Percentiles rank a stretch among this genome's conserved stretches.
Conservation (phyloP, 129 eudicot species). For the Artemisia tridentata region DNA sequence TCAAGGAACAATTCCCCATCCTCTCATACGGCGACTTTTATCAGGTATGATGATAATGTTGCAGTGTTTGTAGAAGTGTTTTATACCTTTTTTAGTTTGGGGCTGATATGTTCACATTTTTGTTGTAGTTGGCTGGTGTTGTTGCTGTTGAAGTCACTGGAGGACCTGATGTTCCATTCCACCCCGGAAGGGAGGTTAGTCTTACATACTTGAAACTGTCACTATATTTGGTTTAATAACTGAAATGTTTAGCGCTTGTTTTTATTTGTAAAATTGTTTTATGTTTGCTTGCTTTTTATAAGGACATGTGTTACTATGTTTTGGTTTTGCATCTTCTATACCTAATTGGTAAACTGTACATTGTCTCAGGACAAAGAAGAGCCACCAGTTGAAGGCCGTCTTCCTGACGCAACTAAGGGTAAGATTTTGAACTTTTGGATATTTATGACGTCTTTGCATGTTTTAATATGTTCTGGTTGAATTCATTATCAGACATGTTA, state of each 20-base stretch:
- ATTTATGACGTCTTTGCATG: background rate
- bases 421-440: background rate
- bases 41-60: slow-evolving; percentile 43
- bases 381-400: slow-evolving; percentile 84
- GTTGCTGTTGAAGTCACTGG: slow-evolving; percentile 91
- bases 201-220: background rate
- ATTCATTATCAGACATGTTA: background rate
- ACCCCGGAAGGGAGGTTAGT: slow-evolving; percentile 81
- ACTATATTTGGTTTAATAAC: background rate
- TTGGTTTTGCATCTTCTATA: background rate
- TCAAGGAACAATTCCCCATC: slow-evolving; percentile 67
- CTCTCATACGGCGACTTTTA: slow-evolving; percentile 77
- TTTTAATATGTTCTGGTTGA: too few relatives aligned
- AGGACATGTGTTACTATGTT: background rate
- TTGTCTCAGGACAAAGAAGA: slow-evolving; percentile 61
- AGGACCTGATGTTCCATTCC: slow-evolving; percentile 86
- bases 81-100: background rate
- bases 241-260: background rate
- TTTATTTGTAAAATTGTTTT: background rate
- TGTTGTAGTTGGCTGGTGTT: slow-evolving; percentile 71
- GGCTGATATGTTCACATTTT: background rate
- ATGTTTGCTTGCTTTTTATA: too few relatives aligned
- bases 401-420: slow-evolving; percentile 82
- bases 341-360: slow-evolving; percentile 1
- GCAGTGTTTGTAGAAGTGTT: background rate